A percentile compares a stretch with the other conserved stretches of the same genome.
These are phyloP conservation scores for Bipolaris zeicola DNA, from an alignment of 2,329 filamentous ascomycete species.

Conservation along the genomic window DNA sequence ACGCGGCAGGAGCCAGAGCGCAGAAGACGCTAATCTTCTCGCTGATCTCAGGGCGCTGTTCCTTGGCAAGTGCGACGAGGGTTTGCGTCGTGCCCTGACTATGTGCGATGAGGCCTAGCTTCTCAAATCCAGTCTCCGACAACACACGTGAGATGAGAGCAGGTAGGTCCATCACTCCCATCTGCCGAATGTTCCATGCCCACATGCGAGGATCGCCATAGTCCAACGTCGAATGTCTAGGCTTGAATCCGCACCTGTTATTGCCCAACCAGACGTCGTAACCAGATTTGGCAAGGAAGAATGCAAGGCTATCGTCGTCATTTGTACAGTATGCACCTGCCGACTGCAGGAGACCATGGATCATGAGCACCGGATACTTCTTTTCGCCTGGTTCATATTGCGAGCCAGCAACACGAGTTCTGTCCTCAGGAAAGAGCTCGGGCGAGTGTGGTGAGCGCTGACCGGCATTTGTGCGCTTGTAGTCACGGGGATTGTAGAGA, in stretches of 20 bases:
- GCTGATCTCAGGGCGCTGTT: constrained; percentile 84
- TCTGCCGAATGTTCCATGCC: constrained; percentile 91
- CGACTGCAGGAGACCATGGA: constrained; percentile 88
- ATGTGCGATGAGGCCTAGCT: constrained; percentile 82
- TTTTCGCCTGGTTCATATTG: constrained; percentile 51
- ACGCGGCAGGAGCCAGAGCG: constrained; percentile 86
- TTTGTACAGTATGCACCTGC: constrained; percentile 88
- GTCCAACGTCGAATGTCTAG: constrained; percentile 72
- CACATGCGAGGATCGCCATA: constrained; percentile 88
- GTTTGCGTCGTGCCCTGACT: constrained; percentile 91
- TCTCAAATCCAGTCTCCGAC: constrained; percentile 79
- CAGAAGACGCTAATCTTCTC: constrained; percentile 87
- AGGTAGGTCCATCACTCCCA: constrained; percentile 87
- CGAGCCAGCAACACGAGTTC: constrained; percentile 27
- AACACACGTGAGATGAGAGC: constrained; percentile 81
- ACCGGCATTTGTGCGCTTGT: constrained; percentile 58
- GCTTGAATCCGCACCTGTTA: constrained; percentile 85
- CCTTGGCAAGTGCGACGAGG: constrained; percentile 84
- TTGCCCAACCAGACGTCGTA: constrained; percentile 97
- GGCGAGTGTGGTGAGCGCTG: constrained; percentile 64
- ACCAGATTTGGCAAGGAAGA: constrained; percentile 88
- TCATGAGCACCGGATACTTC: constrained; percentile 82
- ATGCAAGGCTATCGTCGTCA: constrained; percentile 87
- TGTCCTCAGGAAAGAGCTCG: constrained; percentile 61
- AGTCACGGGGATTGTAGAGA: constrained; percentile 81